A percentile compares a stretch with the other conserved stretches of the same genome.
Evolutionary conservation across 345 rosid species (phyloP).

Genomic region (Cardamine chenopodiifolia): DNA sequence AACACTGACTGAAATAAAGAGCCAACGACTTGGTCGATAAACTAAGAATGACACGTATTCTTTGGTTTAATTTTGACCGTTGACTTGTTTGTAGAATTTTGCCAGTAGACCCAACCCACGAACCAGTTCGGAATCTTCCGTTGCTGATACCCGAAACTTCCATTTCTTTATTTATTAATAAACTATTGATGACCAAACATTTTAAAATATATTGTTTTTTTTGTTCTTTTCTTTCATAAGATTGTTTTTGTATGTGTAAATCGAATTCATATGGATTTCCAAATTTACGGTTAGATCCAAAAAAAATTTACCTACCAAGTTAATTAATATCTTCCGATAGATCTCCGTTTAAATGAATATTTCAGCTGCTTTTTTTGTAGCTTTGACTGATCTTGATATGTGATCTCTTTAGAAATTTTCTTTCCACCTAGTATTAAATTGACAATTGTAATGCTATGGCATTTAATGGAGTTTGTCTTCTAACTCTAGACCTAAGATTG

Average conservation of each 20-base stretch:
- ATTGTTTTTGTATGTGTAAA: neutral
- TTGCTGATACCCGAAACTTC: neutral
- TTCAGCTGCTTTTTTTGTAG: neutral
- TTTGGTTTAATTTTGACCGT: constrained; percentile 36
- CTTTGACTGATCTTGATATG: constrained; percentile 13
- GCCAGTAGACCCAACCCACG: constrained; percentile 10
- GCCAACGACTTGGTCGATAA: constrained; percentile 30
- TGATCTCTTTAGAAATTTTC: neutral
- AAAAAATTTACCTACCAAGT: neutral
- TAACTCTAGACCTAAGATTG: neutral
- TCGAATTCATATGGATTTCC: neutral
- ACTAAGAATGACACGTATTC: constrained; percentile 30
- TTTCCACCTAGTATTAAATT: neutral
- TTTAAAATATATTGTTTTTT: neutral
- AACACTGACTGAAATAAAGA: neutral
- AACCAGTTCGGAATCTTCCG: constrained; percentile 22
- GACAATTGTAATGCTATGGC: neutral
- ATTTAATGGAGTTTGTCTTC: neutral
- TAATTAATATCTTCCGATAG: neutral
- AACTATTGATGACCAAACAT: neutral
- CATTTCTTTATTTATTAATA: neutral
- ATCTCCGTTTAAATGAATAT: neutral
- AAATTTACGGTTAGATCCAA: neutral
- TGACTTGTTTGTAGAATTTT: constrained; percentile 23
- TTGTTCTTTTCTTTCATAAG: neutral